Percentiles rank a stretch among this genome's conserved stretches.
phyloP scores from a whole-genome alignment of 169 alveolate genomes.

The Plasmodium gallinaceum region DNA sequence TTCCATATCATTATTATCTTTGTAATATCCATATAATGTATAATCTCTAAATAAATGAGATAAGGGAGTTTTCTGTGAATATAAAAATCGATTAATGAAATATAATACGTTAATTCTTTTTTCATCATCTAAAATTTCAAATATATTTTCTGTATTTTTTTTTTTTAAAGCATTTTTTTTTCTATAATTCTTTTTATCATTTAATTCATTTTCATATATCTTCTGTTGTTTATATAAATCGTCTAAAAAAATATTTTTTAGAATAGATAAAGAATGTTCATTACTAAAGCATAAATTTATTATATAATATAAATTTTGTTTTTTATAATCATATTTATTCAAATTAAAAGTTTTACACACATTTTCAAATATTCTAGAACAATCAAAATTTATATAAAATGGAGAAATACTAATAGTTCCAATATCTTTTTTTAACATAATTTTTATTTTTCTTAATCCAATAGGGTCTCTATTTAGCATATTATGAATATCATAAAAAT shows the following conservation, averaged over 20 bases:
- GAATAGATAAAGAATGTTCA: not conserved
- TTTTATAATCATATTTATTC: constrained; percentile 34
- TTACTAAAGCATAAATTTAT: constrained; percentile 32
- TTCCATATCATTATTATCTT: not conserved
- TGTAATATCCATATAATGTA: not conserved
- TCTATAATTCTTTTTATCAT: constrained; percentile 20
- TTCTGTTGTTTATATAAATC: constrained; percentile 56
- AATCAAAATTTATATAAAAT: constrained; percentile 59
- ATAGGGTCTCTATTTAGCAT: constrained; percentile 58
- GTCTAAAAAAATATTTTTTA: constrained; percentile 28
- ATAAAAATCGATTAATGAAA: constrained; percentile 64
- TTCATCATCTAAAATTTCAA: constrained; percentile 46
- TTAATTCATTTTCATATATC: constrained; percentile 45
- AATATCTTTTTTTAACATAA: constrained; percentile 56
- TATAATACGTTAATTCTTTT: constrained; percentile 51
- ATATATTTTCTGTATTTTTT: constrained; percentile 19
- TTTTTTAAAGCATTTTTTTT: constrained; percentile 4
- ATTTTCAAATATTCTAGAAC: constrained; percentile 28
- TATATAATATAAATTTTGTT: constrained; percentile 27
- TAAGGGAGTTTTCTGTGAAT: constrained; percentile 66
- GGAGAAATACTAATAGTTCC: constrained; percentile 73
- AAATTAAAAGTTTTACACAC: constrained; percentile 58
- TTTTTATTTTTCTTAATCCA: constrained; percentile 71
- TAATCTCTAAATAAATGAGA: constrained; percentile 54
- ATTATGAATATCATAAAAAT: constrained; percentile 57